A percentile compares a stretch with the other conserved stretches of the same genome.
Evolutionary conservation across 495 filamentous ascomycete species (phyloP).

Genomic region (Podospora australis): DNA sequence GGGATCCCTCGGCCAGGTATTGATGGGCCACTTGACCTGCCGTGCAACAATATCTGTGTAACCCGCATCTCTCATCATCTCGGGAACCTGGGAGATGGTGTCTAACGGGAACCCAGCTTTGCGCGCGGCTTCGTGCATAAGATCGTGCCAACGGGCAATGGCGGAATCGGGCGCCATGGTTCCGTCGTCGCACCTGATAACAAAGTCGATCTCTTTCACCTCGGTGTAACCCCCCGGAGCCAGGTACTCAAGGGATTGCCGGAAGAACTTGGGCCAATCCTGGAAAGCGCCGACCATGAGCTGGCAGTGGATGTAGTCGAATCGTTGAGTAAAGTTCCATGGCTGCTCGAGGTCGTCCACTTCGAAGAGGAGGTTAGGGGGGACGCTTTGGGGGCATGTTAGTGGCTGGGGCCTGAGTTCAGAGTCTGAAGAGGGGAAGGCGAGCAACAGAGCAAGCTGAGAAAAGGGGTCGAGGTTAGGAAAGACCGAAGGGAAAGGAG

Average conservation of each 20-base stretch:
- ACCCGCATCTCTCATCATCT: slow-evolving; percentile 14
- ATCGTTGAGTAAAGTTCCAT: slow-evolving; percentile 42
- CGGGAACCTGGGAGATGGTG: slow-evolving; percentile 1
- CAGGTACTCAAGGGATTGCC: neutral
- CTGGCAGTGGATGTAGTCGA: slow-evolving; percentile 49
- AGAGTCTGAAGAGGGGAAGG: neutral
- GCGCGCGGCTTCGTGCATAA: slow-evolving; percentile 8
- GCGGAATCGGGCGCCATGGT: slow-evolving; percentile 5
- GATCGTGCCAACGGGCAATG: slow-evolving; percentile 5
- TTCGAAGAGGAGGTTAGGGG: slow-evolving; percentile 48
- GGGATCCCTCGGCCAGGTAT: slow-evolving; percentile 12
- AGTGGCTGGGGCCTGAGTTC: neutral
- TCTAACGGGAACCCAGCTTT: slow-evolving; percentile 4
- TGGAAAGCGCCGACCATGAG: slow-evolving; percentile 42
- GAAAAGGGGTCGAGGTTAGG: too few relatives aligned
- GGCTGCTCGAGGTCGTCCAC: slow-evolving; percentile 48
- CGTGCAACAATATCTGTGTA: slow-evolving; percentile 14
- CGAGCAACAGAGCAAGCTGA: too few relatives aligned
- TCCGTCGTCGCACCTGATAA: slow-evolving; percentile 9
- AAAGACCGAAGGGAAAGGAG: too few relatives aligned
- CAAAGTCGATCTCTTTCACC: slow-evolving; percentile 32
- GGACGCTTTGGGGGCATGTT: slow-evolving; percentile 25
- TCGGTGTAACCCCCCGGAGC: slow-evolving; percentile 40
- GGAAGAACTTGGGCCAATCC: slow-evolving; percentile 32
- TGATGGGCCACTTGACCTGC: slow-evolving; percentile 16